These are phyloP conservation scores for Prinsepia uniflora DNA, from an alignment of 306 rosid genomes.

Conservation along the genomic window DNA sequence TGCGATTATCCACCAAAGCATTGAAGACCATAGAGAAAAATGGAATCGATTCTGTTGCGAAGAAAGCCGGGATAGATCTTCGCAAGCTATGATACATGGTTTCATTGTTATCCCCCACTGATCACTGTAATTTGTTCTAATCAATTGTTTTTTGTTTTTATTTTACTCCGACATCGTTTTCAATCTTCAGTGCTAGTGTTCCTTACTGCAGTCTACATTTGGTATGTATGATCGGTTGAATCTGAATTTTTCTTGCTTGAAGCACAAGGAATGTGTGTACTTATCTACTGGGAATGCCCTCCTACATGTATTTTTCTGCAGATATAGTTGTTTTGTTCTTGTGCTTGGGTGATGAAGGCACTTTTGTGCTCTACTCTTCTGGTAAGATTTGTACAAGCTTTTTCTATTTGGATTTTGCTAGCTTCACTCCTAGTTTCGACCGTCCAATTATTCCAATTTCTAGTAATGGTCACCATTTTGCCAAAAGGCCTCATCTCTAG, in stretches of 20 bases:
- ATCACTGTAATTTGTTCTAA: conserved; percentile 3
- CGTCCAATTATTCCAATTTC: too few relatives aligned
- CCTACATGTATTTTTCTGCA: not conserved
- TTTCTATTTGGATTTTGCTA: too few relatives aligned
- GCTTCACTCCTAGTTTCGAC: too few relatives aligned
- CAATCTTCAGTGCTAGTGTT: not conserved
- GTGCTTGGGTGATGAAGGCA: not conserved
- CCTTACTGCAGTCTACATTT: not conserved
- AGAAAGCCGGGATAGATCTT: conserved; percentile 94
- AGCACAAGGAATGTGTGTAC: not conserved
- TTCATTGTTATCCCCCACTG: conserved; percentile 6
- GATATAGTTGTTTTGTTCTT: not conserved
- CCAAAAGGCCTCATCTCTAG: too few relatives aligned
- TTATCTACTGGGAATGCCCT: not conserved
- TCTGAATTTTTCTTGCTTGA: not conserved
- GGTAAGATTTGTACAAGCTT: not conserved
- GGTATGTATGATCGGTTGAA: not conserved
- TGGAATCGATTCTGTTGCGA: conserved; percentile 93
- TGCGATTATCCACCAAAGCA: conserved; percentile 86
- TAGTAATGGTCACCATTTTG: too few relatives aligned
- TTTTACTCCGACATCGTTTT: not conserved
- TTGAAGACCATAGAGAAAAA: conserved; percentile 93
- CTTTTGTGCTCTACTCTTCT: not conserved
- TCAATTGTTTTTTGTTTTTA: not conserved
- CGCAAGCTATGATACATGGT: conserved; percentile 47